Percentiles rank a stretch among this genome's conserved stretches.
Conservation (phyloP, 768 basidiomycete genomes). For the Imleria badia region DNA sequence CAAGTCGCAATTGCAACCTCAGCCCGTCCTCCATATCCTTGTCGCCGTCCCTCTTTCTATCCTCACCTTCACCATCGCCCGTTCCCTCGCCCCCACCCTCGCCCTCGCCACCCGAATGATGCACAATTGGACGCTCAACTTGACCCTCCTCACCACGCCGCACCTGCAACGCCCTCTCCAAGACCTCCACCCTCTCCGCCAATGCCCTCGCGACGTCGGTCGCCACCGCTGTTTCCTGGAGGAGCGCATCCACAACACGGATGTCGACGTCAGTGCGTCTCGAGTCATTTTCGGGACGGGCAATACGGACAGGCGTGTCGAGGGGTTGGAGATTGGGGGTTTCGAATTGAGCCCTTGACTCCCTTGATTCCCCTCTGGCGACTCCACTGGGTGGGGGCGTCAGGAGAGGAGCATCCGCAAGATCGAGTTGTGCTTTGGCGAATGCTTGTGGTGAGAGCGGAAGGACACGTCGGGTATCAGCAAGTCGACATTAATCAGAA, state of each 20-base stretch:
- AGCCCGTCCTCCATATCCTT: slow-evolving; percentile 5
- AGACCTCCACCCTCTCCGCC: slow-evolving; percentile 24
- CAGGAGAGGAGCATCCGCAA: neutral
- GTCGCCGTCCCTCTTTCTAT: neutral
- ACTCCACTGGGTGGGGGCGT: neutral
- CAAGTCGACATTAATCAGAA: neutral
- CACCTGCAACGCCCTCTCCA: slow-evolving; percentile 20
- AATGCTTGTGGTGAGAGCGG: slow-evolving; percentile 17
- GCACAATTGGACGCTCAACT: neutral
- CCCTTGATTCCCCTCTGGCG: neutral
- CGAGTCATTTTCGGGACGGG: neutral
- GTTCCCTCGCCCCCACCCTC: neutral
- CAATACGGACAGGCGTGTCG: slow-evolving; percentile 13
- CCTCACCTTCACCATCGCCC: neutral
- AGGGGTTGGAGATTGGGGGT: neutral
- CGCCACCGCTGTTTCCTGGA: slow-evolving; percentile 18
- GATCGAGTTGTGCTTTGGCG: slow-evolving; percentile 13
- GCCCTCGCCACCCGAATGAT: neutral
- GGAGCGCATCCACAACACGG: slow-evolving; percentile 13
- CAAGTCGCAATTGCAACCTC: slow-evolving; percentile 10
- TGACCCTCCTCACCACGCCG: neutral
- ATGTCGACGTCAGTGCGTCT: neutral
- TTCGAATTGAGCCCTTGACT: neutral
- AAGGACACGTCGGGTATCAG: neutral
- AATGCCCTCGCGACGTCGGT: slow-evolving; percentile 15